phyloP scores from a whole-genome alignment of 2,329 filamentous ascomycete species.

The Thermochaetoides dissita region DNA sequence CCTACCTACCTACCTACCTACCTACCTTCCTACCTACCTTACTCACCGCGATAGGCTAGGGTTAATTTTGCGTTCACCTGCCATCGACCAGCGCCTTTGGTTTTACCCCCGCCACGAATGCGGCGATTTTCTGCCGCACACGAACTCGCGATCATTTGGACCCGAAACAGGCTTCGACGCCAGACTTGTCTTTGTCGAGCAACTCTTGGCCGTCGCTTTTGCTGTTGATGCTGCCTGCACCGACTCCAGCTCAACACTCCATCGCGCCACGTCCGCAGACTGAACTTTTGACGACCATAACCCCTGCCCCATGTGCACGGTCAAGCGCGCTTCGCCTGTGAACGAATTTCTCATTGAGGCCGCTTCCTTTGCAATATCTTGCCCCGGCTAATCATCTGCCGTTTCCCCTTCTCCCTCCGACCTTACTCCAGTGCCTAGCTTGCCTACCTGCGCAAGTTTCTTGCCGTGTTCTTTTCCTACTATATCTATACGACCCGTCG shows the following conservation, averaged over 20 bases:
- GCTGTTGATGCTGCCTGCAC: not conserved
- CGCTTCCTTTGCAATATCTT: constrained; percentile 1
- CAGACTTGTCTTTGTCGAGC: not conserved
- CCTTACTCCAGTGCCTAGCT: too few relatives aligned
- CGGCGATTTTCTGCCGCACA: not conserved
- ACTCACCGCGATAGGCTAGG: not conserved
- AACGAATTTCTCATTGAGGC: not conserved
- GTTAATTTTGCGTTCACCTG: too few relatives aligned
- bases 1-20: too few relatives aligned
- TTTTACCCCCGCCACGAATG: too few relatives aligned
- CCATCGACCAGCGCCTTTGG: too few relatives aligned
- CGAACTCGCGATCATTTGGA: not conserved
- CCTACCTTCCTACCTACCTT: not conserved
- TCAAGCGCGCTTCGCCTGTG: not conserved
- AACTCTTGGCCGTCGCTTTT: not conserved
- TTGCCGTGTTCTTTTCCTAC: too few relatives aligned
- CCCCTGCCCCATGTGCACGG: constrained; percentile 2
- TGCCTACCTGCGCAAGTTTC: not conserved
- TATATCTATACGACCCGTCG: too few relatives aligned
- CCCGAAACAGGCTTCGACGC: not conserved
- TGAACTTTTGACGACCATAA: not conserved
- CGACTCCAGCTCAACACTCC: not conserved
- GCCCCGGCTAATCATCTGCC: constrained; percentile 4
- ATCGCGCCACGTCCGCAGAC: not conserved
- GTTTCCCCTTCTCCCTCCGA: not conserved